Evolutionary conservation across 495 filamentous ascomycete genomes (phyloP).

Genomic region (Annulohypoxylon stygium): DNA sequence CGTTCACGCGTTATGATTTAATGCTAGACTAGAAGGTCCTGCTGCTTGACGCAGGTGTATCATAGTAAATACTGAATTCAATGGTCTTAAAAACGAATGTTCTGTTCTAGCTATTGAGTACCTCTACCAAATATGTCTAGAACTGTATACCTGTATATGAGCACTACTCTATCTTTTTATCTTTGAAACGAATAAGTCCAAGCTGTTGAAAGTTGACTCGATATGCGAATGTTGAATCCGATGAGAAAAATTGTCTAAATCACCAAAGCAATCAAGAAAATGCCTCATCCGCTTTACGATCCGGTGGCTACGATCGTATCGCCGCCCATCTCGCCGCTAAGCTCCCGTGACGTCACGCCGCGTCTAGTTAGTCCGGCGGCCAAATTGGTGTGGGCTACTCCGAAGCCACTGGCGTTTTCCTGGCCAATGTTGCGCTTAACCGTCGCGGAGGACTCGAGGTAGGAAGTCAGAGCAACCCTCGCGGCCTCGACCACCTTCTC

Average conservation of each 20-base stretch:
- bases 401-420: conserved; percentile 1
- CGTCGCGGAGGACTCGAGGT: conserved; percentile 40
- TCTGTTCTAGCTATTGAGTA: not conserved
- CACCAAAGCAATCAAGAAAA: not conserved
- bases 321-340: conserved; percentile 68
- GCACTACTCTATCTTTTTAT: conserved; percentile 3
- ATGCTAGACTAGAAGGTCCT: conserved; percentile 31
- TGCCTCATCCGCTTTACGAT: conserved; percentile 12
- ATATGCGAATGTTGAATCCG: conserved; percentile 45
- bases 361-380: conserved; percentile 48
- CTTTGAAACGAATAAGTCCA: conserved; percentile 9
- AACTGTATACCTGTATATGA: conserved; percentile 16
- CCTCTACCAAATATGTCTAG: not conserved
- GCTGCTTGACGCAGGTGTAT: conserved; percentile 30
- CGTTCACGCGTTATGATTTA: conserved; percentile 44
- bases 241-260: conserved; percentile 6
- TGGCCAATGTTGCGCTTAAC: not conserved
- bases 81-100: conserved; percentile 18
- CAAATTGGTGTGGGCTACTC: conserved; percentile 3
- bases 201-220: conserved; percentile 41
- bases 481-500: conserved; percentile 57
- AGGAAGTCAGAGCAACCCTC: conserved; percentile 51
- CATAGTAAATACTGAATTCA: conserved; percentile 11
- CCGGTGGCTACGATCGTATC: conserved; percentile 54
- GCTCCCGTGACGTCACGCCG: conserved; percentile 62